phyloP scores from a whole-genome alignment of 2,329 filamentous ascomycete species.

The Phaeosphaeriaceae sp. region DNA sequence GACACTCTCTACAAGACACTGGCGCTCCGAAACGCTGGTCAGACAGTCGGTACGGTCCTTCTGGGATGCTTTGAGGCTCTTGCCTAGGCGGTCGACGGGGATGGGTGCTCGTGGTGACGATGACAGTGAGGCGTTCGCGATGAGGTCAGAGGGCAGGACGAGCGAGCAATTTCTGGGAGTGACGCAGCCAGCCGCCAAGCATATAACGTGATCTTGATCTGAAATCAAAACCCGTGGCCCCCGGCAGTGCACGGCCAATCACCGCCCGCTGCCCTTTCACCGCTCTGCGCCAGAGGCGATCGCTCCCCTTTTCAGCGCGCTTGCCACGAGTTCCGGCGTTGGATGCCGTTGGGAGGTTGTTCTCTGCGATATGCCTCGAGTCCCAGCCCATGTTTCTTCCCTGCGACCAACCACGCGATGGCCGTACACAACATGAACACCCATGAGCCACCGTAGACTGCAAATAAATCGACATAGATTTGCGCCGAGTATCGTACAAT shows the following conservation, averaged over 20 bases:
- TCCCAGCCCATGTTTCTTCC: background rate
- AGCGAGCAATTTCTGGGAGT: conserved; percentile 43
- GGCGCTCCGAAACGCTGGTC: conserved; percentile 1
- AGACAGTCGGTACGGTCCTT: conserved; percentile 7
- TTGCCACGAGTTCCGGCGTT: conserved; percentile 24
- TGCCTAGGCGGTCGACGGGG: conserved; percentile 31
- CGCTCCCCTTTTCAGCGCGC: conserved; percentile 28
- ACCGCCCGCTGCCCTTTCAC: conserved; percentile 7
- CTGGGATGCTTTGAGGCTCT: conserved; percentile 37
- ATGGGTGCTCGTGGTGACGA: conserved; percentile 37
- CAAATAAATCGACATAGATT: background rate
- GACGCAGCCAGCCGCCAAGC: conserved; percentile 38
- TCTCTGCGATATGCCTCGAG: background rate
- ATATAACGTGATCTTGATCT: conserved; percentile 37
- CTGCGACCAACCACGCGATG: background rate
- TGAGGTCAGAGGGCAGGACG: conserved; percentile 46
- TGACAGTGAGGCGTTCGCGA: conserved; percentile 46
- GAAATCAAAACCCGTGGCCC: conserved; percentile 18
- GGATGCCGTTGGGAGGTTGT: conserved; percentile 10
- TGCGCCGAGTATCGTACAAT: background rate
- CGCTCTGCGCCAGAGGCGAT: conserved; percentile 23
- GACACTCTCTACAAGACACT: conserved; percentile 16
- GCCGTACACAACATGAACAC: background rate
- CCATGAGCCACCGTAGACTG: background rate
- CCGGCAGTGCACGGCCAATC: conserved; percentile 15